Evolutionary conservation across 1,284 basidiomycete species (phyloP), one percentile per base, ranked within the genome.

Genomic region (Rhodotorula sp.): DNA sequence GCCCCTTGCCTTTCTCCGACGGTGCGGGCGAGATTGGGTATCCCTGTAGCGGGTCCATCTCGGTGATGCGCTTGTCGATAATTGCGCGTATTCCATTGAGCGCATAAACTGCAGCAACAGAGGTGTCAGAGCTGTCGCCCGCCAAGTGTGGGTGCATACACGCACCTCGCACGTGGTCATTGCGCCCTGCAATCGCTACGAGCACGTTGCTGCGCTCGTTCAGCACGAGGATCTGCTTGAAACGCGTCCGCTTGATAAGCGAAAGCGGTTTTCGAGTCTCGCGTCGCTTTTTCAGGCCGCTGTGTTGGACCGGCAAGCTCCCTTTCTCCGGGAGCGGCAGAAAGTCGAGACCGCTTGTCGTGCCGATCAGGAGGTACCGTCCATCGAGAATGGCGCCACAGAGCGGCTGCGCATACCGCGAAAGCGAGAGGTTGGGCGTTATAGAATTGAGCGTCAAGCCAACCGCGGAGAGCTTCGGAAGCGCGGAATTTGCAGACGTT

Each of bases 321-420:
- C 73, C 70, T 0, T 70, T 68, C 4, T 72, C 37, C 17, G 72
- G 75, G 6, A 79, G 62, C 3, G 79, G 79, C 20, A 79, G 62
- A 46, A 79, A 79, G 61, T 78, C 78, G 53, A 79, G 72, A 24
- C 79, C 77, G 42, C 56, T 53, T 5, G 69, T 77, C 6, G 78
- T 79, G 3, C 74, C 78, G 33, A 79, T 78, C n/a, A 79, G 72
- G 20, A 79, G 66, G 53, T 77, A 79, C 53, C 76, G 76, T 54
- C 68, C 68, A 66, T 79, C 79, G 33, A 79, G 68, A 1, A 79
- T 57, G 1, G 77, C 76, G 10, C 79, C 78, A 60, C 79, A 79
- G 3, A 79, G 72, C n/a, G 79, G 79, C 57, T 76, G 71, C 1
- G 71, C 75, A 51, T 68, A 63, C 29, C 75, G 70, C 30, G 70